These are phyloP conservation scores for Penicillium hesseltinei DNA, from an alignment of 2,329 filamentous ascomycete species.

Conservation along the genomic window DNA sequence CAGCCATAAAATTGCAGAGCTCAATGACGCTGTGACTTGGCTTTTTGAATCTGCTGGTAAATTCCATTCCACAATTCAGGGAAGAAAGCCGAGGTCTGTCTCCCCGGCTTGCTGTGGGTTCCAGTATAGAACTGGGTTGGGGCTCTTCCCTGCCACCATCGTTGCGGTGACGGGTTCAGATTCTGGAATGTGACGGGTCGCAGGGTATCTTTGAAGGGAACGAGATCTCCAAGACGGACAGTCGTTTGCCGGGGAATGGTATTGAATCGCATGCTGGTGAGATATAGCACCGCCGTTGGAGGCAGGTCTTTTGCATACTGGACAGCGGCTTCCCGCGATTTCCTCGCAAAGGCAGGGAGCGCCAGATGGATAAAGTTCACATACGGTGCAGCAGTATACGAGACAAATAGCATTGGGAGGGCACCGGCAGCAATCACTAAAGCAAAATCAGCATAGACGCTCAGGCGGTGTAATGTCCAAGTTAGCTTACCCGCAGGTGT, in stretches of 20 bases:
- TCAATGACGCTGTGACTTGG: background rate
- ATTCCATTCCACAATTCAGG: slow-evolving; percentile 47
- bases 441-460: background rate
- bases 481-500: slow-evolving; percentile 40
- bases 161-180: slow-evolving; percentile 33
- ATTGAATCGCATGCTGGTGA: slow-evolving; percentile 48
- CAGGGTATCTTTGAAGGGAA: slow-evolving; percentile 33
- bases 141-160: slow-evolving; percentile 40
- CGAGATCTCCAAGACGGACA: slow-evolving; percentile 45
- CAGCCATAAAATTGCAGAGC: background rate
- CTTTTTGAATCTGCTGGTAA: slow-evolving; percentile 40
- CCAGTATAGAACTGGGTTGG: slow-evolving; percentile 41
- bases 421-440: slow-evolving; percentile 60
- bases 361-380: slow-evolving; percentile 70
- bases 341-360: slow-evolving; percentile 64
- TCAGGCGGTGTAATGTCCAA: background rate
- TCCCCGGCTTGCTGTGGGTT: slow-evolving; percentile 39
- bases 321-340: slow-evolving; percentile 51
- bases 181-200: slow-evolving; percentile 46
- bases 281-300: slow-evolving; percentile 42
- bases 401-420: slow-evolving; percentile 63
- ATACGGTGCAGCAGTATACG: slow-evolving; percentile 66
- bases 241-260: slow-evolving; percentile 43
- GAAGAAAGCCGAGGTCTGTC: slow-evolving; percentile 39
- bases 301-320: slow-evolving; percentile 47